A percentile compares a stretch with the other conserved stretches of the same genome.
Conservation (phyloP, 2,329 filamentous ascomycete species). For the Rhinocladiella similis region DNA sequence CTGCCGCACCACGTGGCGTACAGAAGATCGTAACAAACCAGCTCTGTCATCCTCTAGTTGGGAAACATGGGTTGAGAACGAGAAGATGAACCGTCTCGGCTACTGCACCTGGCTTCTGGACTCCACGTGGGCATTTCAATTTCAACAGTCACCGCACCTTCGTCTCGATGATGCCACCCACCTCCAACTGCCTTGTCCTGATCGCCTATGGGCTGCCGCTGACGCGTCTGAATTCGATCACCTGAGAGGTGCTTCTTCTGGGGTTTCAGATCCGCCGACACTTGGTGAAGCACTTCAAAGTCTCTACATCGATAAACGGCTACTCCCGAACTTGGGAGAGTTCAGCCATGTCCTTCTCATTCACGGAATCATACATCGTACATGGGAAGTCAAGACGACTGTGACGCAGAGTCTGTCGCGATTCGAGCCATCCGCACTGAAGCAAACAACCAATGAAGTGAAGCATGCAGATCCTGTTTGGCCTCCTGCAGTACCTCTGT, state of each 20-base stretch:
- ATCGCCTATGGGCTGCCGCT: slow-evolving; percentile 42
- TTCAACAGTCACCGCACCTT: slow-evolving; percentile 37
- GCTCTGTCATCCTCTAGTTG: slow-evolving; percentile 28
- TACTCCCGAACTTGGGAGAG: slow-evolving; percentile 47
- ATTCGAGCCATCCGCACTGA: slow-evolving; percentile 44
- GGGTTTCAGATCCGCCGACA: slow-evolving; percentile 13
- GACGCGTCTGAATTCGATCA: slow-evolving; percentile 31
- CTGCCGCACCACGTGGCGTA: slow-evolving; percentile 6
- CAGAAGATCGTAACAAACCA: not conserved
- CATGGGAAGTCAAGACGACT: slow-evolving; percentile 49
- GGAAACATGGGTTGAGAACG: slow-evolving; percentile 40
- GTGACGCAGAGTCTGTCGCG: slow-evolving; percentile 45
- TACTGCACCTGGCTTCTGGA: slow-evolving; percentile 48
- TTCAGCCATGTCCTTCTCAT: slow-evolving; percentile 52
- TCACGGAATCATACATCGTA: slow-evolving; percentile 51
- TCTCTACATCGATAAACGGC: slow-evolving; percentile 51
- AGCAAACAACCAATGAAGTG: slow-evolving; percentile 38
- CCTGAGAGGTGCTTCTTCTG: slow-evolving; percentile 30
- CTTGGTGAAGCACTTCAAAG: slow-evolving; percentile 39
- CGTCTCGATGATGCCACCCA: slow-evolving; percentile 41
- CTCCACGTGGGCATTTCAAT: slow-evolving; percentile 42
- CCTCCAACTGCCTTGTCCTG: slow-evolving; percentile 40
- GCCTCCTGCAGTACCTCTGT: slow-evolving; percentile 48
- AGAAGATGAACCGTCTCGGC: slow-evolving; percentile 39
- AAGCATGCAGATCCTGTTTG: slow-evolving; percentile 39